phyloP scores from a whole-genome alignment of 2,329 filamentous ascomycete species.

The Colletotrichum paranaense region DNA sequence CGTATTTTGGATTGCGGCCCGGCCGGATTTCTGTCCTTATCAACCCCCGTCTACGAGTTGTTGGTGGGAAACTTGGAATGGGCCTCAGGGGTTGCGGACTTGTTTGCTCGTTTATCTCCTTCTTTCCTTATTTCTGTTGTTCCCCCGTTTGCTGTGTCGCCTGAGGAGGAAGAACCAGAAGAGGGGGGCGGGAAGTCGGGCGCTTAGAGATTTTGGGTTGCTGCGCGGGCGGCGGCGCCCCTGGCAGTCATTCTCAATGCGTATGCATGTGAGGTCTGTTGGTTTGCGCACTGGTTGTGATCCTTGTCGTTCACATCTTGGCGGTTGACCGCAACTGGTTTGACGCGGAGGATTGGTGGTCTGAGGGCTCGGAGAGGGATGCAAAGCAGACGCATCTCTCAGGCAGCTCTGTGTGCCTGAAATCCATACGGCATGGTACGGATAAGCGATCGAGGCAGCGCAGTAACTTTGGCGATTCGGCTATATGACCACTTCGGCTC shows the following conservation, averaged over 20 bases:
- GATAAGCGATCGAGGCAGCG: background rate
- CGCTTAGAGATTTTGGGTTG: background rate
- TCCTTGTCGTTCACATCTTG: background rate
- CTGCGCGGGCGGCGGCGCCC: background rate
- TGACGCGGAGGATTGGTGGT: background rate
- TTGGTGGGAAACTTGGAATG: background rate
- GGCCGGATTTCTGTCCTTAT: background rate
- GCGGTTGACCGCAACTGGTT: background rate
- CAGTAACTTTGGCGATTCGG: background rate
- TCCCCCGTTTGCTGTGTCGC: background rate
- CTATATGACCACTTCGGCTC: background rate
- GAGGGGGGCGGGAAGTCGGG: background rate
- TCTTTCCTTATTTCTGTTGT: background rate
- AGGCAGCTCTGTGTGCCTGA: background rate
- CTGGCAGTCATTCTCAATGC: background rate
- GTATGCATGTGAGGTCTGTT: background rate
- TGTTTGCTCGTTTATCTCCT: background rate
- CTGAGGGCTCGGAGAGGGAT: background rate
- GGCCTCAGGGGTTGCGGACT: background rate
- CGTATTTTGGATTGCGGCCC: slow-evolving; percentile 51
- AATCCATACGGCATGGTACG: too few relatives aligned
- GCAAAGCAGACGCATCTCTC: too few relatives aligned
- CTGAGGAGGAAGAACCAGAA: too few relatives aligned
- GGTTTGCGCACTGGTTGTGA: background rate
- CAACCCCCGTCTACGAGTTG: background rate